A percentile compares a stretch with the other conserved stretches of the same genome.
Conservation (phyloP, 1,284 basidiomycete species). For the Irpex rosettiformis region DNA sequence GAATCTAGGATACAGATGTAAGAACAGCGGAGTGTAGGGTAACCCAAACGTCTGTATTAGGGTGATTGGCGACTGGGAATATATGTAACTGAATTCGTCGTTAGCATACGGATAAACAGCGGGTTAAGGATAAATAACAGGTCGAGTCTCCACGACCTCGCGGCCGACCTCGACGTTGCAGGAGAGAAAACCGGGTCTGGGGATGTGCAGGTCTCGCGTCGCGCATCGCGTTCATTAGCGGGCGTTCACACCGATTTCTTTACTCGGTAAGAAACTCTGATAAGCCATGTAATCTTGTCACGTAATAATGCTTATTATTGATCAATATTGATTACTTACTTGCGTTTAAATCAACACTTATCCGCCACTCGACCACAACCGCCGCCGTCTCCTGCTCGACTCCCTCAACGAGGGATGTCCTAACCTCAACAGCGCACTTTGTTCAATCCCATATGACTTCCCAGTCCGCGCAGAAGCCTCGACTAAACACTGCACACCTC, state of each 20-base stretch:
- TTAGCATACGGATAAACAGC: not conserved
- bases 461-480: constrained; percentile 11
- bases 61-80: not conserved
- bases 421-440: constrained; percentile 19
- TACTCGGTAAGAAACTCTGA: too few relatives aligned
- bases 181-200: not conserved
- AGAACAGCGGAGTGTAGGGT: not conserved
- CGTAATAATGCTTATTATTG: too few relatives aligned
- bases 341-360: too few relatives aligned
- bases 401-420: constrained; percentile 3
- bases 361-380: too few relatives aligned
- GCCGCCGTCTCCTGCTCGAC: not conserved
- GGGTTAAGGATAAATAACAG: not conserved
- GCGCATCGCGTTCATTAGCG: too few relatives aligned
- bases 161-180: not conserved
- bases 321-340: too few relatives aligned
- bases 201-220: too few relatives aligned
- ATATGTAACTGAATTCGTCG: not conserved
- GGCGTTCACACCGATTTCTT: too few relatives aligned
- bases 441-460: constrained; percentile 9
- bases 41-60: not conserved
- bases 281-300: too few relatives aligned
- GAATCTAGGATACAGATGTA: not conserved
- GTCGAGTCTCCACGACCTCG: not conserved
- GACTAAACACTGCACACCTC: constrained; percentile 12